phyloP scores from a whole-genome alignment of 2,329 filamentous ascomycete genomes.

The Polychaeton citri region DNA sequence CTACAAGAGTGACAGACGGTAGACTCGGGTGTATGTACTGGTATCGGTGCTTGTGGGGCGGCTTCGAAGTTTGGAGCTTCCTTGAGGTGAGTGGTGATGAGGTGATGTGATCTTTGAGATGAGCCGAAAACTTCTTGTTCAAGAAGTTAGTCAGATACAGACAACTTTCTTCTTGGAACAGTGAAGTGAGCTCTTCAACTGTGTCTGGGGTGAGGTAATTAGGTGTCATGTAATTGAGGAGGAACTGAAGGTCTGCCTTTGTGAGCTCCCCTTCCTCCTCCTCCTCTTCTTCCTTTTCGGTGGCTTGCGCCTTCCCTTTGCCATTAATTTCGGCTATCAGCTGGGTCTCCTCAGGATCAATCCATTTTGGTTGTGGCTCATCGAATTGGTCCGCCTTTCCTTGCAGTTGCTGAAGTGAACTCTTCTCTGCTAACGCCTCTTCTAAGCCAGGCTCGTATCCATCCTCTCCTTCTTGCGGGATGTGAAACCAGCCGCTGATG shows the following conservation, averaged over 20 bases:
- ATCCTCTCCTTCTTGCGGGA: constrained; percentile 86
- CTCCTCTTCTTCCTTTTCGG: constrained; percentile 47
- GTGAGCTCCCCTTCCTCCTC: constrained; percentile 47
- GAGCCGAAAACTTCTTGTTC: constrained; percentile 59
- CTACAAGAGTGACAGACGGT: constrained; percentile 2
- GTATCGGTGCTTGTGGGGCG: constrained; percentile 91
- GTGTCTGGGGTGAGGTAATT: constrained; percentile 88
- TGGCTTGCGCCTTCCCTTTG: constrained; percentile 39
- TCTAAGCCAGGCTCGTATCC: constrained; percentile 81
- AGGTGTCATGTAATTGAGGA: constrained; percentile 80
- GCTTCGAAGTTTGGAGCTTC: constrained; percentile 42
- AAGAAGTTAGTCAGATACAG: constrained; percentile 72
- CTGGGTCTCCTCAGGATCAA: constrained; percentile 27
- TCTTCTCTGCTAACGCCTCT: constrained; percentile 76
- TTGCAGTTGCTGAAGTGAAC: constrained; percentile 83
- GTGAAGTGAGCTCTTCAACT: constrained; percentile 64
- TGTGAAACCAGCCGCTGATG: constrained; percentile 98
- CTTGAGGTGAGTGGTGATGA: constrained; percentile 17
- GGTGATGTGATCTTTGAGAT: constrained; percentile 59
- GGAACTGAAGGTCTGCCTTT: constrained; percentile 71
- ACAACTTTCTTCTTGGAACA: constrained; percentile 72
- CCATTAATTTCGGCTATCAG: too few relatives aligned
- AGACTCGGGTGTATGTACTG: constrained; percentile 54
- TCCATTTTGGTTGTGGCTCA: constrained; percentile 52
- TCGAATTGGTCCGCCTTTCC: constrained; percentile 86